Percentiles rank a stretch among this genome's conserved stretches.
Conservation (phyloP, 495 filamentous ascomycete species). For the Rhypophila decipiens region DNA sequence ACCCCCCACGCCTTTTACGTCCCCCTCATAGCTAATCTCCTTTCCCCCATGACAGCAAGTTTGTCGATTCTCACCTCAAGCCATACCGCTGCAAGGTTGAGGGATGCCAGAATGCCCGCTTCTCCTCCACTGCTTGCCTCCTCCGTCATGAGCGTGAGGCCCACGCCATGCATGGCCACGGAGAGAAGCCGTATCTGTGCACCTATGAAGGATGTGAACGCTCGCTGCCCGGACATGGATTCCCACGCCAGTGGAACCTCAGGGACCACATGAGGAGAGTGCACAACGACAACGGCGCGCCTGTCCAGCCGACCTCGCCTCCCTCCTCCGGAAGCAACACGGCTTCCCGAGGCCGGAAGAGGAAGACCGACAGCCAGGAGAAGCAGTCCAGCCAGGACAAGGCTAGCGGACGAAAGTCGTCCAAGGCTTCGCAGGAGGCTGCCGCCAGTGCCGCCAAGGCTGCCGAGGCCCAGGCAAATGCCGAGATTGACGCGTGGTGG, state of each 20-base stretch:
- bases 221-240: slow-evolving; percentile 70
- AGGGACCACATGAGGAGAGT: slow-evolving; percentile 92
- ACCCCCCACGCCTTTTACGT: slow-evolving; percentile 2
- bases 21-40: slow-evolving; percentile 24
- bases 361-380: slow-evolving; percentile 40
- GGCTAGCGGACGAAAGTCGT: slow-evolving; percentile 35
- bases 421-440: slow-evolving; percentile 22
- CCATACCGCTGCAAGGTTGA: slow-evolving; percentile 85
- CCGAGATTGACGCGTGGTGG: slow-evolving; percentile 40
- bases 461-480: slow-evolving; percentile 20
- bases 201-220: slow-evolving; percentile 79
- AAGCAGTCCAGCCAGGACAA: slow-evolving; percentile 28
- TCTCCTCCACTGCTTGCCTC: slow-evolving; percentile 91
- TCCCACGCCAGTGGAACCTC: slow-evolving; percentile 88
- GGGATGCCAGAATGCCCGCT: slow-evolving; percentile 69
- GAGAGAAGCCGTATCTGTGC: slow-evolving; percentile 83
- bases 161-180: slow-evolving; percentile 90
- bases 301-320: slow-evolving; percentile 30
- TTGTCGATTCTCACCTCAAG: slow-evolving; percentile 89
- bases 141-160: slow-evolving; percentile 91
- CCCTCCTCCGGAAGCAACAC: slow-evolving; percentile 21
- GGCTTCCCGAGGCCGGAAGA: slow-evolving; percentile 40
- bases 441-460: slow-evolving; percentile 20
- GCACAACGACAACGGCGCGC: slow-evolving; percentile 64
- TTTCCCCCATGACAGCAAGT: slow-evolving; percentile 58